These are phyloP conservation scores for Jacaranda copaia DNA, from an alignment of 257 asterid genomes.

Conservation along the genomic window DNA sequence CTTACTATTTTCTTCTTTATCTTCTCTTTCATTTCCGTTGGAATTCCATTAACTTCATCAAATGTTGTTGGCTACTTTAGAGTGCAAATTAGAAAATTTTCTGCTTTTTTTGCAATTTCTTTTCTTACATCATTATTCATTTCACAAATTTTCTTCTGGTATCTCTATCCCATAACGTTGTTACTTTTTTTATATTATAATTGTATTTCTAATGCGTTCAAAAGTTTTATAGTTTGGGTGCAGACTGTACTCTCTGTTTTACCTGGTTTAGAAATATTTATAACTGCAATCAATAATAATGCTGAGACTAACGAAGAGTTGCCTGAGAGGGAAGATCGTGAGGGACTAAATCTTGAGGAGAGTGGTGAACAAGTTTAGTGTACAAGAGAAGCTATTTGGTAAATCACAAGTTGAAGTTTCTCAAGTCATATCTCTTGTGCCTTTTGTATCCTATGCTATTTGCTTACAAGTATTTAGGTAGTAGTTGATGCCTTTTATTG, in stretches of 20 bases:
- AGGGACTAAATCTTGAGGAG: neutral
- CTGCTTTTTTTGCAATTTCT: slow-evolving; percentile 2
- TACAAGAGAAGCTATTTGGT: neutral
- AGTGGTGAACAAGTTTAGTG: neutral
- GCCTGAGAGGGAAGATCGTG: neutral
- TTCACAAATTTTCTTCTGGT: slow-evolving; percentile 32
- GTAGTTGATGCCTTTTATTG: too few relatives aligned
- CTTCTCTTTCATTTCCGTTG: slow-evolving; percentile 24
- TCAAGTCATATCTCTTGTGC: too few relatives aligned
- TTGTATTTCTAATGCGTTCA: neutral
- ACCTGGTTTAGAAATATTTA: slow-evolving; percentile 6
- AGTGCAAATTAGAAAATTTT: slow-evolving; percentile 17
- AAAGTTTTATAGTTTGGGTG: neutral
- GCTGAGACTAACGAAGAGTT: neutral
- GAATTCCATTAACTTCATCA: slow-evolving; percentile 9
- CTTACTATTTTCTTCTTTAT: slow-evolving; percentile 14
- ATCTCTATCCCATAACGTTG: slow-evolving; percentile 19
- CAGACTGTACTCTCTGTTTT: neutral
- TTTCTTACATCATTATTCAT: slow-evolving; percentile 23
- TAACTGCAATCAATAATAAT: neutral
- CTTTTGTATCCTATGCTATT: too few relatives aligned
- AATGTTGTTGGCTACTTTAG: neutral
- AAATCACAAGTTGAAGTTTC: too few relatives aligned
- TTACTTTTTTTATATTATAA: slow-evolving; percentile 5
- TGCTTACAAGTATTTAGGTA: too few relatives aligned